Evolutionary conservation across 1,284 basidiomycete species (phyloP).

Genomic region (Earliella scabrosa): DNA sequence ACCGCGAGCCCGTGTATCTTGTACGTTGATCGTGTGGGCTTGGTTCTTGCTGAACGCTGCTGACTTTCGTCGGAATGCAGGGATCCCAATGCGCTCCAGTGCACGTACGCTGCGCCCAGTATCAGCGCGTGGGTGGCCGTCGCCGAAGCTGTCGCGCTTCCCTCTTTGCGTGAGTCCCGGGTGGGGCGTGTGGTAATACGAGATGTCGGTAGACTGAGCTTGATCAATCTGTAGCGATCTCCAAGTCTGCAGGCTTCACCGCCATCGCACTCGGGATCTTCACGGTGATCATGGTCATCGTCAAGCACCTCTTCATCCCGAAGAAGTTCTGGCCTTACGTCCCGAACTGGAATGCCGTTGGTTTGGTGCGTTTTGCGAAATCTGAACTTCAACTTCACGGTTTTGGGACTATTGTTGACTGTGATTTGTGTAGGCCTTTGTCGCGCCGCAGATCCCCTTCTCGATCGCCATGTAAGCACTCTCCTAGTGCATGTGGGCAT

Average conservation of each 20-base stretch:
- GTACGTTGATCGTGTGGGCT: conserved; percentile 13
- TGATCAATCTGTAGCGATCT: conserved; percentile 40
- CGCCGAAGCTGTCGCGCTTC: conserved; percentile 55
- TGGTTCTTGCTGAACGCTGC: too few relatives aligned
- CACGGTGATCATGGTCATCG: conserved; percentile 49
- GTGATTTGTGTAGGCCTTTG: conserved; percentile 17
- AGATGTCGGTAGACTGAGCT: too few relatives aligned
- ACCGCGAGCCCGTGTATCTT: conserved; percentile 70
- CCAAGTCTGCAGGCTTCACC: conserved; percentile 61
- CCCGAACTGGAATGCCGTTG: conserved; percentile 74
- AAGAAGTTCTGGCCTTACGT: conserved; percentile 57
- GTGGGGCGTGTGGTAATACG: too few relatives aligned
- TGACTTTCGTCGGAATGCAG: conserved; percentile 17
- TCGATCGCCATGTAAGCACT: conserved; percentile 49
- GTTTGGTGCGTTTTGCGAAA: conserved; percentile 40
- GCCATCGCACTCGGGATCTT: conserved; percentile 59
- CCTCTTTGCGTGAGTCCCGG: conserved; percentile 39
- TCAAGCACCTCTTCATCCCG: conserved; percentile 57
- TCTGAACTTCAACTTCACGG: too few relatives aligned
- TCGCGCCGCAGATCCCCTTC: conserved; percentile 27
- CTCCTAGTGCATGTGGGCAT: too few relatives aligned
- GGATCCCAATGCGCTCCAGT: conserved; percentile 26
- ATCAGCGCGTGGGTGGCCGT: conserved; percentile 70
- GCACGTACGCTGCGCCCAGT: conserved; percentile 64
- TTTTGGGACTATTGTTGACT: too few relatives aligned